Base-by-base conservation (phyloP, 1,139 yeast species). In the Lodderomyces jiufengensis region DNA sequence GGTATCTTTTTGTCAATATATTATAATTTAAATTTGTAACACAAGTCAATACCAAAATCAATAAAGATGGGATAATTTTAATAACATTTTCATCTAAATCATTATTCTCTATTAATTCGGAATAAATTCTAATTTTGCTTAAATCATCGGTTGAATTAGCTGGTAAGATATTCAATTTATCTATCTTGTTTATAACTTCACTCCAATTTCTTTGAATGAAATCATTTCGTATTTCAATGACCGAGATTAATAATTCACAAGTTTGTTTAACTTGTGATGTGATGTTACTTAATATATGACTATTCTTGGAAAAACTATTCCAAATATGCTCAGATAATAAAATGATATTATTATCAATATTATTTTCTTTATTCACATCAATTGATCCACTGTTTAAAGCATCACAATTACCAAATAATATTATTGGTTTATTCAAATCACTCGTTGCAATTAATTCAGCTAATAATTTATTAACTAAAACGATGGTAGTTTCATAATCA, bases 401-500 rank as follows among this genome's bases (percentile, higher is more conserved):
- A 34, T 61, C 63, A 42, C 66, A 64, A 39, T 63, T 63, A 3
- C 67, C 72, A 30, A 51, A 56, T 44, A 51, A 55, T 43, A 57
- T 52, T 31, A 84, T 67, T 6, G 87, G 76, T 50, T 76, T 76
- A 44, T 80, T 84, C 45, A 87, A 68, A 46, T 85, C 95, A 2
- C 84, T 76, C 32, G 84, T 74, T 27, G 87, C 73, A 36, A 92
- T 68, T 16, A 83, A 72, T 52, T 90, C 96, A 29, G 97, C 88
- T 34, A 92, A 66, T 23, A 87, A 63, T 51, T 78, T 77, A 61
- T 87, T 90, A 43, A 90, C 77, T 42, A 87, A 74, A 1, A 74
- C 59, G 10, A 90, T 76, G n/a, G 87, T 97, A 21, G 86, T 81
- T 53, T 85, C 85, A 57, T 83, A 84, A 51, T 90, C 95, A 59